These are phyloP conservation scores for Gracilaria caudata DNA, from an alignment of 23 red algal genomes.

Conservation along the genomic window DNA sequence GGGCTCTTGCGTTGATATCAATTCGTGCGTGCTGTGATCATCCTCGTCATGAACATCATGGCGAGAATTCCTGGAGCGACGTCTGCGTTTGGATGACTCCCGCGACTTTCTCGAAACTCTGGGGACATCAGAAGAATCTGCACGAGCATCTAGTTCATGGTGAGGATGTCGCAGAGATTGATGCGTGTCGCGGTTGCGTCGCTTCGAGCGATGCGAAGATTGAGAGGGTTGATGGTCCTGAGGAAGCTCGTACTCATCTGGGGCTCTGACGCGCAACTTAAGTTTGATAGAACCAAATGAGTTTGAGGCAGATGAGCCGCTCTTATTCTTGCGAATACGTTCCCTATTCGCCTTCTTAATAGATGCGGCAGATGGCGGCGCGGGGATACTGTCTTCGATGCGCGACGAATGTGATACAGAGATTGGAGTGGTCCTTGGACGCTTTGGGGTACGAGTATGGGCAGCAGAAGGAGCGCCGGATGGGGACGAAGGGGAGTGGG, in stretches of 20 bases:
- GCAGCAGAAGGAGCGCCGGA: neutral
- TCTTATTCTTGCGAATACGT: neutral
- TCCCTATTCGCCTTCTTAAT: neutral
- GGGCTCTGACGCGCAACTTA: neutral
- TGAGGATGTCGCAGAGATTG: neutral
- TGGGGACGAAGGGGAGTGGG: neutral
- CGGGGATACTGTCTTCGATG: neutral
- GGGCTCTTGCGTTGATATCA: neutral
- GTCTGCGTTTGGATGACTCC: neutral
- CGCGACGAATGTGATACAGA: neutral
- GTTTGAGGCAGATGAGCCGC: neutral
- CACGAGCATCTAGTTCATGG: neutral
- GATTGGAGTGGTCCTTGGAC: neutral
- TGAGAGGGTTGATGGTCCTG: neutral
- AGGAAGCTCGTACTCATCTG: neutral
- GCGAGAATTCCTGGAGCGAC: neutral
- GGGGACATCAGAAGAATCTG: neutral
- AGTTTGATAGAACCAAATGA: neutral
- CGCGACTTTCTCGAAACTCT: neutral
- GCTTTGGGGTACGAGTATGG: neutral
- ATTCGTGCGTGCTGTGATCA: neutral
- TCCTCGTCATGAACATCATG: neutral
- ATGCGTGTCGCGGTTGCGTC: neutral
- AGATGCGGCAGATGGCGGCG: neutral
- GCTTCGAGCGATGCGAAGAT: constrained; percentile 14